These are phyloP conservation scores for Aspergillus luchuensis DNA, from an alignment of 2,329 filamentous ascomycete genomes.

Conservation along the genomic window DNA sequence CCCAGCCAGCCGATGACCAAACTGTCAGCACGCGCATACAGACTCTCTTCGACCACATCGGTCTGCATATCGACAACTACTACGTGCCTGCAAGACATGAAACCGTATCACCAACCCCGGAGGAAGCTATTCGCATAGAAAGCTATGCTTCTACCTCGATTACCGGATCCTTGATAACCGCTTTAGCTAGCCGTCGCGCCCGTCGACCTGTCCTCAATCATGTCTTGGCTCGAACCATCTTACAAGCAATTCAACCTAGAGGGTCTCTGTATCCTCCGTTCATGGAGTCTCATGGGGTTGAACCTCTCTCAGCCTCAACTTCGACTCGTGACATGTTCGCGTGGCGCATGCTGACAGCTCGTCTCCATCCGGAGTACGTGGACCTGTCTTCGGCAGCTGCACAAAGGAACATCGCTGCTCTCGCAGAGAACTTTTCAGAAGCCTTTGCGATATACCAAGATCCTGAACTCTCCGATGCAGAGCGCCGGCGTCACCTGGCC, in stretches of 20 bases:
- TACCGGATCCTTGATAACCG: slow-evolving; percentile 15
- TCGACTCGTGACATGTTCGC: slow-evolving; percentile 22
- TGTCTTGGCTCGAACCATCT: slow-evolving; percentile 20
- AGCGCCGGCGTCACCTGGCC: slow-evolving; percentile 23
- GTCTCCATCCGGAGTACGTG: slow-evolving; percentile 15
- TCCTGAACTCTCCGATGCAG: slow-evolving; percentile 13
- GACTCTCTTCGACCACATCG: slow-evolving; percentile 36
- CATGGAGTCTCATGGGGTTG: not conserved
- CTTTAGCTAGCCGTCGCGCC: slow-evolving; percentile 18
- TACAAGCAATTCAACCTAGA: slow-evolving; percentile 22
- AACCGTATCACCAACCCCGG: not conserved
- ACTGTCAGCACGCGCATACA: slow-evolving; percentile 28
- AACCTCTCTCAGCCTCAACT: slow-evolving; percentile 7
- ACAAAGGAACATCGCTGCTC: not conserved
- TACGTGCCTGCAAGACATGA: slow-evolving; percentile 22
- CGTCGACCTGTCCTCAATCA: slow-evolving; percentile 26
- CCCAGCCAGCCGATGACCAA: slow-evolving; percentile 35
- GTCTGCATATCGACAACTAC: slow-evolving; percentile 42
- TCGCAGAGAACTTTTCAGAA: slow-evolving; percentile 20
- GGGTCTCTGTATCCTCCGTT: slow-evolving; percentile 13
- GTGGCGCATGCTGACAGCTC: slow-evolving; percentile 34
- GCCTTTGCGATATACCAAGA: slow-evolving; percentile 27
- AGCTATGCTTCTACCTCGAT: slow-evolving; percentile 26
- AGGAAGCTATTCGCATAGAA: slow-evolving; percentile 9
- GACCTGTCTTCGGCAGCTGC: not conserved